These are phyloP conservation scores for Pyrenophora seminiperda DNA, from an alignment of 2,329 filamentous ascomycete species.

Conservation along the genomic window DNA sequence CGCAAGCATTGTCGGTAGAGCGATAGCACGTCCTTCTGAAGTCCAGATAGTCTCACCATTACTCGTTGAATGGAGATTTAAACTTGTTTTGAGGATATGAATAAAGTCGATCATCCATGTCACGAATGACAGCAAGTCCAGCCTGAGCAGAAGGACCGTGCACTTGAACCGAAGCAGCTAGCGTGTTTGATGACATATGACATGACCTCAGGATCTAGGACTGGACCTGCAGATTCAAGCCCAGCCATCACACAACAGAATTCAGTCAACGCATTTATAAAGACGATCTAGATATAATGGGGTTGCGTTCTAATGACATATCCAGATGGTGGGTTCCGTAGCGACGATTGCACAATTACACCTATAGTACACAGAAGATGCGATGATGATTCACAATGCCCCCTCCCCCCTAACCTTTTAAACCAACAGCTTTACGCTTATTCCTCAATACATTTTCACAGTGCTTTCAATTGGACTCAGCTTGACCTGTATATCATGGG, in stretches of 20 bases:
- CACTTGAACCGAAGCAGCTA: slow-evolving; percentile 4
- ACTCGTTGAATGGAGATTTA: background rate
- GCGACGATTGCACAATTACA: too few species aligned
- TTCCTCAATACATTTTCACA: background rate
- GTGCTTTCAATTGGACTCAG: slow-evolving; percentile 20
- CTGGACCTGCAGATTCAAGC: too few species aligned
- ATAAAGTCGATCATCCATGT: slow-evolving; percentile 1
- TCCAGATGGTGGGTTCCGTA: too few species aligned
- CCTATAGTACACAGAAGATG: too few species aligned
- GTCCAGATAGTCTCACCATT: slow-evolving; percentile 70
- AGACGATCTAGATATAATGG: too few species aligned
- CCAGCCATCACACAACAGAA: too few species aligned
- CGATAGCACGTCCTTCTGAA: slow-evolving; percentile 86
- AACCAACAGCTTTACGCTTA: too few species aligned
- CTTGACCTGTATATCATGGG: slow-evolving; percentile 40
- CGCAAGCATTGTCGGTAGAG: slow-evolving; percentile 87
- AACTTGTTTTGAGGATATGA: background rate
- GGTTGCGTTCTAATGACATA: too few species aligned
- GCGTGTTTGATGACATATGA: slow-evolving; percentile 4
- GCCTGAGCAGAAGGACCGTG: slow-evolving; percentile 8
- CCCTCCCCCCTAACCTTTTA: too few species aligned
- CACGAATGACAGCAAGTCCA: background rate
- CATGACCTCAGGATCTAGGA: too few species aligned
- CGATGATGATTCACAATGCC: too few species aligned
- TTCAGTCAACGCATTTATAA: too few species aligned